Base-by-base conservation (phyloP, 257 asterid species). In the Gentiana dahurica region DNA sequence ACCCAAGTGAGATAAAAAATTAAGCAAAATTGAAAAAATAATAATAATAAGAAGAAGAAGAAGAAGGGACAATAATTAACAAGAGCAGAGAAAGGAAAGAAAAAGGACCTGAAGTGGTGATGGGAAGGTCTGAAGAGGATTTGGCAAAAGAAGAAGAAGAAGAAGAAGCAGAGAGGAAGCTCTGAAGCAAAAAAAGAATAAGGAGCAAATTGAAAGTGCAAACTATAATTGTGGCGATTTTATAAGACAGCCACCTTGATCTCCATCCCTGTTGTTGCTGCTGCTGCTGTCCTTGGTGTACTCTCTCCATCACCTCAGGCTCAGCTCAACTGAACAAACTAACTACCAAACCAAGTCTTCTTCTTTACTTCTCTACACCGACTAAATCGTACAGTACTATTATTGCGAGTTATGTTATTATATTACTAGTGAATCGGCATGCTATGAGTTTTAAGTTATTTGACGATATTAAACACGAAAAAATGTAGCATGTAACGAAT, bases 211-310 rank as follows among this genome's bases (percentile, higher is more conserved):
- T 91, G 78, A 81, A 63, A 11, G 77, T 67, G 79, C 88, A 87
- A 78, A 85, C 79, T 4, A 73, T 32, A 34, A 85, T 67, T 11
- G 98, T 91, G 1, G 98, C 98, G 58, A 83, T 85, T 79, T 79
- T 91, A 85, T 73, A 91, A 36, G 94, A 69, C 8, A 84, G 60
- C 63, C 81, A 75, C 74, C 71, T 82, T 60, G 72, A 54, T 64
- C 84, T 81, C 93, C 86, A 77, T 89, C 78, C 74, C 55, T 68
- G 94, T 5, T 77, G 89, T 47, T 15, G 70, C 24, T 24, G 24
- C 55, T 68, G 8, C 46, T 41, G 46, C 46, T 41, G 46, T 41
- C 10, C 37, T 37, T 67, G 87, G 71, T 77, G 86, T 38, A 66
- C 24, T 71, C 77, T 88, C 74, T 79, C 95, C 95, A 85, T 89